Base-by-base conservation (phyloP, 352 stramenopile species). In the Globisporangium yorkense region DNA sequence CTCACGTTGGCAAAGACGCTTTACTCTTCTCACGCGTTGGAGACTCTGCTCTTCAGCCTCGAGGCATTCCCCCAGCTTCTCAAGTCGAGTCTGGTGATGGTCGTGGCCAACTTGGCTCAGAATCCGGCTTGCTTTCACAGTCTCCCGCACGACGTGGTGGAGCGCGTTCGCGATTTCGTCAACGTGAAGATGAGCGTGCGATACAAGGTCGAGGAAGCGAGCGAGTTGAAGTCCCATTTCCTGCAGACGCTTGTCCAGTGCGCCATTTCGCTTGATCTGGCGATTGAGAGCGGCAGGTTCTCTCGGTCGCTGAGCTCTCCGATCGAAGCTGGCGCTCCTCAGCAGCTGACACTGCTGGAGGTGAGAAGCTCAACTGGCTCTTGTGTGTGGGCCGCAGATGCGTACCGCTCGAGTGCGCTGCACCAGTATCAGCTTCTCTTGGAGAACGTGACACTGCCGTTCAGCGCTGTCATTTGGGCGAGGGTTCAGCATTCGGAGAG, bases 161-260 rank as follows among this genome's bases (percentile, higher is more conserved):
- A 86, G 29, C 29, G 63, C 27, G 43, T 89, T 40, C 70, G 68
- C 2, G 59, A 67, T 20, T 43, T 78, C 18, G 29, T 93, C 7
- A 67, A 71, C 24, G 43, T 67, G 12, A 88, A 90, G 39, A 59
- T 90, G 48, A 68, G 69, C 4, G 71, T 74, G 9, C 78, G 84
- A 10, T 70, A 80, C 46, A 56, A 71, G 18, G 63, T 55, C 1
- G 84, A 91, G 49, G 75, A 83, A 16, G 57, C 66, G 33, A 55
- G 64, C 6, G 75, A 87, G 29, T 60, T 71, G 15, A 91, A 91
- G 41, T 89, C 78, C 13, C 62, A 73, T 1, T 87, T 87, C 45
- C 54, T 91, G 15, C 80, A 91, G 35, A 58, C 46, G 24, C 59
- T 93, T 3, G 61, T 87, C 0, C 71, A 93, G 41, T 88, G 78